Evolutionary conservation across 1,139 yeast genomes (phyloP), one percentile per base, ranked within the genome.

Genomic region (Geotrichum macrosporum): DNA sequence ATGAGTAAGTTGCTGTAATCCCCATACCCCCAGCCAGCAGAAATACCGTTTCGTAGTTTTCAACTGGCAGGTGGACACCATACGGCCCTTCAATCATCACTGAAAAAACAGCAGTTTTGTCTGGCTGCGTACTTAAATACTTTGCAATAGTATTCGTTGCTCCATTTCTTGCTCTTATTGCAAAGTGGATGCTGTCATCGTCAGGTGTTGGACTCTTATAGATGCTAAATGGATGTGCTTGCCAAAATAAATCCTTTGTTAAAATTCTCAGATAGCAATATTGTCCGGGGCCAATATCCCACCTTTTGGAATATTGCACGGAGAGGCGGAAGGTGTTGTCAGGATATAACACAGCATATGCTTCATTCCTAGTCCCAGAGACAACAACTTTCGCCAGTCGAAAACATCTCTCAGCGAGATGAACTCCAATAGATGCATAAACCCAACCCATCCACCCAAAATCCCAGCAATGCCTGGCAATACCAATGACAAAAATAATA

Each of bases 201-300:
- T 48, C 46, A 13, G 41, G 34, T 30, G 31, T 39, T 13, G 50
- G 36, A 39, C 52, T 50, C 22, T 55, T 59, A 42, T 76, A 72
- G 20, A 77, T 67, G 0, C 88, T 78, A 58, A 81, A 81, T 0
- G 89, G 89, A 63, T 83, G 89, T 0, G 83, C 76, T 59, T 82
- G 87, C 60, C 74, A 62, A 35, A 76, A 73, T 39, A 69, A 62
- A 44, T 58, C 49, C 26, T 52, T 54, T 26, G 56, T 51, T 34
- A 80, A 59, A 52, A 82, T 73, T 55, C 80, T 76, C 39, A 82
- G 64, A 57, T 73, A 82, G 1, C 76, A 79, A 59, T 74, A 81
- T 3, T 79, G 74, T 5, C 86, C 85, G 2, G 85, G 80, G 42
- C 61, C 62, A 10, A 72, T 60, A 41, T 65, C 65, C 74, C 80